phyloP scores from a whole-genome alignment of 2,329 filamentous ascomycete species.

The Fusarium guadeloupense region DNA sequence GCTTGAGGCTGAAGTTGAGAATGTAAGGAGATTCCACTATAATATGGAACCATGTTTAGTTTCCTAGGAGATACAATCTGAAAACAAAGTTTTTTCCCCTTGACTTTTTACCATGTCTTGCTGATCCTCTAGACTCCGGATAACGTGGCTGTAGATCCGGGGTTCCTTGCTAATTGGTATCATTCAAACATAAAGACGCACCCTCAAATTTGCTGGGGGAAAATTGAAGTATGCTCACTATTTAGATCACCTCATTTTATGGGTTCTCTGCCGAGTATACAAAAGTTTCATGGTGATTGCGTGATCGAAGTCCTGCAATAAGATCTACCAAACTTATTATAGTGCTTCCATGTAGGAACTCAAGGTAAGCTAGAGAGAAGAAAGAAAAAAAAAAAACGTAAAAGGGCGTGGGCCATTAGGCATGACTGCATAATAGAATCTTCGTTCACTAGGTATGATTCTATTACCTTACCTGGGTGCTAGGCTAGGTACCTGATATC shows the following conservation, averaged over 20 bases:
- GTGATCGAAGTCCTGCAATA: too few relatives aligned
- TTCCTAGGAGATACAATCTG: neutral
- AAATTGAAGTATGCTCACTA: too few relatives aligned
- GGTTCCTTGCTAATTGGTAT: constrained; percentile 31
- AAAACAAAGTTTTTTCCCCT: neutral
- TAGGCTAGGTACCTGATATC: too few relatives aligned
- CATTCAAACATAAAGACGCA: neutral
- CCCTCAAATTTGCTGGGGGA: constrained; percentile 13
- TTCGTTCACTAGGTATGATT: neutral
- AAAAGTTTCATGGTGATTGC: neutral
- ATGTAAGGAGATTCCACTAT: constrained; percentile 17
- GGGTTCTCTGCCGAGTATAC: too few relatives aligned
- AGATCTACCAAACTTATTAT: too few relatives aligned
- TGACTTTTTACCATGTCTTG: neutral
- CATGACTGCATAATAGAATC: neutral
- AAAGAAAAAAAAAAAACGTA: neutral
- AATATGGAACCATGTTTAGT: constrained; percentile 1
- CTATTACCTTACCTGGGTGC: too few relatives aligned
- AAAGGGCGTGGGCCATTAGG: neutral
- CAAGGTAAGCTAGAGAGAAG: neutral
- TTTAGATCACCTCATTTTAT: too few relatives aligned
- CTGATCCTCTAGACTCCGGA: constrained; percentile 19
- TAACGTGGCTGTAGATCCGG: constrained; percentile 32
- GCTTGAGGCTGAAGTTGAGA: constrained; percentile 12
- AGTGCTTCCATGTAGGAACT: neutral